Evolutionary conservation across 2,329 filamentous ascomycete species (phyloP), one percentile per base, ranked within the genome.

Genomic region (Teratosphaeria zuluensis): DNA sequence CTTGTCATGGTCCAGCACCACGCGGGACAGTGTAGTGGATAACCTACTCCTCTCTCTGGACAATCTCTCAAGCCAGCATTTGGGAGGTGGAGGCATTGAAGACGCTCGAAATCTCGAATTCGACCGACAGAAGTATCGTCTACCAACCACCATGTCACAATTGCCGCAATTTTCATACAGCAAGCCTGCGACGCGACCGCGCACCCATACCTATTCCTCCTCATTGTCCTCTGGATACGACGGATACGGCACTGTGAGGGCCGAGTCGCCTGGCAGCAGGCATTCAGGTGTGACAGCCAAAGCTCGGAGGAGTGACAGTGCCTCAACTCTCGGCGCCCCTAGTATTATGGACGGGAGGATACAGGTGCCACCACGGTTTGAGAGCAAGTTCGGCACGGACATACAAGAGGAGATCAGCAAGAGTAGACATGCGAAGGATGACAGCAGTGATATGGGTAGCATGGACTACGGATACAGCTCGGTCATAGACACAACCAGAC

Each of bases 31-130:
- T 38, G 85, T 99, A 65, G 90, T 99, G 60, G 88, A 94, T 74
- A 95, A 96, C 74, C 94, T 99, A 87, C 84, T 97, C 61, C 80
- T 94, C 64, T 96, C 92, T 48, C 85, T 99, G 63, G 92, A 96
- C 74, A 88, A 92, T 73, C 85, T 53, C 28, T 53, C 52, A 14
- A 53, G 7, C 19, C 52, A n/a, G 32, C 19, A 28, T 14, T n/a
- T 32, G 5, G 52, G 28, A 16, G 52, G 52, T 8, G 19, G 12
- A 35, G 28, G 52, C 16, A 35, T n/a, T 53, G 70, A 73, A 54
- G 75, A 77, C 62, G 53, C 53, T 6, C 30, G 32, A 19, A 58
- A 62, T 42, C 57, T 42, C 51, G 71, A 72, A 66, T 70, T 73
- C 62, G 68, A 74, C 55, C 56, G 65, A 58, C 69, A 74, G 61